These are phyloP conservation scores for Phylloporus scabripes DNA, from an alignment of 768 basidiomycete genomes.

Conservation along the genomic window DNA sequence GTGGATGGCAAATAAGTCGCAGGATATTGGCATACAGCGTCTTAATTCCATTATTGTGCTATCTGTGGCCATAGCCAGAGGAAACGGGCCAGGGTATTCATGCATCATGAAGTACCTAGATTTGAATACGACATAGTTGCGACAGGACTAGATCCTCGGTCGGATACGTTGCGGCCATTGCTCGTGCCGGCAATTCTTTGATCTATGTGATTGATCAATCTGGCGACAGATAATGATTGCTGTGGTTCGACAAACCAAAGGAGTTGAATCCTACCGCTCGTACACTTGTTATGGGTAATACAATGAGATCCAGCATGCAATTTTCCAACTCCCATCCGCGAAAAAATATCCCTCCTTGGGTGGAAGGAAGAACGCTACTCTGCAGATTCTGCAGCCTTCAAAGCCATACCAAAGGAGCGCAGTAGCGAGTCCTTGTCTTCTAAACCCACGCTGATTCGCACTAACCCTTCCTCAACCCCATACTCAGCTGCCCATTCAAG, in stretches of 20 bases:
- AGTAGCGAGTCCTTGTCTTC: constrained; percentile 62
- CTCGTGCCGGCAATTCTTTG: neutral
- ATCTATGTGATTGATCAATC: too few species aligned
- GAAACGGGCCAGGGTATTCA: too few species aligned
- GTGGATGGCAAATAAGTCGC: too few species aligned
- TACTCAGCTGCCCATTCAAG: constrained; percentile 86
- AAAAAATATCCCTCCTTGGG: neutral
- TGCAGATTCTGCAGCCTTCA: constrained; percentile 64
- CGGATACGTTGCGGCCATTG: neutral
- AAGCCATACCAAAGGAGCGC: constrained; percentile 53
- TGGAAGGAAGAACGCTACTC: constrained; percentile 3
- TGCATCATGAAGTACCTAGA: too few species aligned
- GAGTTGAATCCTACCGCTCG: constrained; percentile 3
- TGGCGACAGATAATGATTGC: neutral
- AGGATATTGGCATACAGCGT: too few species aligned
- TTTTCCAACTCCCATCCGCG: neutral
- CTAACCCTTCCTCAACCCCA: constrained; percentile 79
- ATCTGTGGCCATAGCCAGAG: too few species aligned
- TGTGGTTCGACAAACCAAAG: neutral
- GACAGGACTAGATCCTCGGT: too few species aligned
- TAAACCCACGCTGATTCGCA: constrained; percentile 88
- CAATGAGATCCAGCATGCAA: neutral
- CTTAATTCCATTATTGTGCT: too few species aligned
- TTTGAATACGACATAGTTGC: too few species aligned
- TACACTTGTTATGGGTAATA: neutral